Evolutionary conservation across 2,329 filamentous ascomycete genomes (phyloP), one percentile per base, ranked within the genome.

Genomic region (Alternaria rosae): DNA sequence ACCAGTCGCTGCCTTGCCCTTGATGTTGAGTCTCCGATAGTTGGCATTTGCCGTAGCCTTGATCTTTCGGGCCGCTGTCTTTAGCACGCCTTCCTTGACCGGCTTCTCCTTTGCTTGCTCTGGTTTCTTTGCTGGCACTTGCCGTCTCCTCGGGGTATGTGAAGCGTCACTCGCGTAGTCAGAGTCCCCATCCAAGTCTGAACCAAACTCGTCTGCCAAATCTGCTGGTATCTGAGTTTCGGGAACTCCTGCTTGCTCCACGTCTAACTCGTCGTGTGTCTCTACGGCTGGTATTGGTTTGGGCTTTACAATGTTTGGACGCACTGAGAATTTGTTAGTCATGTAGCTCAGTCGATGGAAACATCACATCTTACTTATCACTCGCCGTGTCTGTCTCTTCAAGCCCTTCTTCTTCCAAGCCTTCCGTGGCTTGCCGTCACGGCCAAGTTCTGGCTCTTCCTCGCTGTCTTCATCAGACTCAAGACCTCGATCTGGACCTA

Each of bases 321-420:
- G 78, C 76, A 82, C 79, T 80, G 60, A 11, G 20, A 28, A 17
- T 38, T n/a, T 23, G 57, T 79, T 70, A 78, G 71, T 35, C 6
- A 21, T 45, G 51, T 32, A 38, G 30, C 25, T 42, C 41, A n/a
- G 15, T 45, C 32, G n/a, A 17, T 41, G 3, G 6, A 43, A 23
- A 23, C n/a, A 32, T 5, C 45, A 28, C 21, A 51, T 66, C 70
- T 67, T 65, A 77, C 76, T 92, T 62, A 89, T 93, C 57, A 87
- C 84, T 50, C 85, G 83, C 64, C 89, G 84, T 4, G 92, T 94
- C 57, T 91, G 92, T 63, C 92, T 85, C 82, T 95, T 95, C 76
- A 92, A 86, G 0, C 91, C 92, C 82, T 92, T 92, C 85, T 95
- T 95, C 84, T 94, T 94, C 83, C 86, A 94, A 2, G 87, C 79